Conservation (phyloP, 2,329 filamentous ascomycete species). For the Colletotrichum euphorbiae region DNA sequence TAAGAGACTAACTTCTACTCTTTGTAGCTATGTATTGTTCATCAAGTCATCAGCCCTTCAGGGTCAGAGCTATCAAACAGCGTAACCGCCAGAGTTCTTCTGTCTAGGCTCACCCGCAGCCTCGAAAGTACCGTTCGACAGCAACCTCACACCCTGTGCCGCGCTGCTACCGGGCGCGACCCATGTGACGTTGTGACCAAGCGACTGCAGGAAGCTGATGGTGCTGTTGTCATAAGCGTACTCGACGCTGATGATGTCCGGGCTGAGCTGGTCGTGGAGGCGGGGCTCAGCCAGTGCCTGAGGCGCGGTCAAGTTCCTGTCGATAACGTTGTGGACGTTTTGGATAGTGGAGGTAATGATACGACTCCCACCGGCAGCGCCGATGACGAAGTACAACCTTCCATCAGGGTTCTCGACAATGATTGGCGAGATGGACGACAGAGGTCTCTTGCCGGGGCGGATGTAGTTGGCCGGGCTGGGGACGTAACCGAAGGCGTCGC, state of each 20-base stretch:
- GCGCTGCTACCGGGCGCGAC: slow-evolving; percentile 73
- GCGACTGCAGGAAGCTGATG: slow-evolving; percentile 69
- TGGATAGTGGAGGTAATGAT: slow-evolving; percentile 90
- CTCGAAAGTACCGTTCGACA: slow-evolving; percentile 77
- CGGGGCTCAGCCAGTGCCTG: slow-evolving; percentile 76
- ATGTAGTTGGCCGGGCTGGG: slow-evolving; percentile 82
- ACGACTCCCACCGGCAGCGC: slow-evolving; percentile 83
- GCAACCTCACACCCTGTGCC: slow-evolving; percentile 76
- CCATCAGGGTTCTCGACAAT: slow-evolving; percentile 80
- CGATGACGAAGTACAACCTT: slow-evolving; percentile 77
- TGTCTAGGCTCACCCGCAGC: slow-evolving; percentile 88
- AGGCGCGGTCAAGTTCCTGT: slow-evolving; percentile 69
- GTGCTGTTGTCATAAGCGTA: slow-evolving; percentile 77
- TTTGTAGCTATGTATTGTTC: too few species aligned
- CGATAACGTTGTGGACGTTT: slow-evolving; percentile 79
- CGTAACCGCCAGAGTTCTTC: slow-evolving; percentile 75
- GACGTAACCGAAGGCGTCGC: slow-evolving; percentile 82
- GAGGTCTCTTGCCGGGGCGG: slow-evolving; percentile 79
- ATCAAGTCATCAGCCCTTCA: too few species aligned
- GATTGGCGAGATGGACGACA: slow-evolving; percentile 81
- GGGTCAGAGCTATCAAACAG: slow-evolving; percentile 48
- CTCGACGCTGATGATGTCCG: slow-evolving; percentile 77
- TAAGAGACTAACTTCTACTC: too few species aligned
- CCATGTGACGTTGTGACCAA: slow-evolving; percentile 83
- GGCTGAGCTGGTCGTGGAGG: slow-evolving; percentile 85